phyloP scores from a whole-genome alignment of 2,329 filamentous ascomycete genomes.

The Pseudocercospora musae region DNA sequence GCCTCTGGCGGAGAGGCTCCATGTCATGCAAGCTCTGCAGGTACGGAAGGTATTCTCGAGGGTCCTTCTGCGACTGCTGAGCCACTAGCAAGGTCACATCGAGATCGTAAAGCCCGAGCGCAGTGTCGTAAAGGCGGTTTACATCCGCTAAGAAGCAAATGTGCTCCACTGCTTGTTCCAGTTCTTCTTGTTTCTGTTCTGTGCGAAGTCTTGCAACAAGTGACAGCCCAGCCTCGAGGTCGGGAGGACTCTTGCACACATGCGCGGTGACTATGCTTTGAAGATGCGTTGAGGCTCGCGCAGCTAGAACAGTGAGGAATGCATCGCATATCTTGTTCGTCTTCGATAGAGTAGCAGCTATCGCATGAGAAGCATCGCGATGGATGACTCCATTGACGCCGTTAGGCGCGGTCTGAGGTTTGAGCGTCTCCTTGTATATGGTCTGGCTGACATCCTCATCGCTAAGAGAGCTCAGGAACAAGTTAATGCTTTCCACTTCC shows the following conservation, averaged over 20 bases:
- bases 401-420: conserved; percentile 32
- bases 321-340: conserved; percentile 87
- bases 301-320: conserved; percentile 65
- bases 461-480: conserved; percentile 61
- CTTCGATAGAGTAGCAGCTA: conserved; percentile 51
- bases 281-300: conserved; percentile 62
- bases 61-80: conserved; percentile 93
- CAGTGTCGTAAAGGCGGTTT: conserved; percentile 85
- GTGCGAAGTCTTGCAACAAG: conserved; percentile 71
- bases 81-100: conserved; percentile 87
- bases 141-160: conserved; percentile 97
- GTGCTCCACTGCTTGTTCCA: conserved; percentile 88
- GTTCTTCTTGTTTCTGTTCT: conserved; percentile 63
- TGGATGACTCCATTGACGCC: conserved; percentile 8
- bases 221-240: conserved; percentile 76
- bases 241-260: conserved; percentile 88
- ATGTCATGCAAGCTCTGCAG: conserved; percentile 81
- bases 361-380: conserved; percentile 5
- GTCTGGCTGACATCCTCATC: conserved; percentile 91
- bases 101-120: conserved; percentile 85
- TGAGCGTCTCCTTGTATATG: conserved; percentile 85
- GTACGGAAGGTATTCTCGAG: conserved; percentile 91
- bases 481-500: conserved; percentile 77
- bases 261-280: conserved; percentile 94
- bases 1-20: conserved; percentile 66